Evolutionary conservation across 2,329 filamentous ascomycete genomes (phyloP), one percentile per base, ranked within the genome.

Genomic region (Beauveria medogensis): DNA sequence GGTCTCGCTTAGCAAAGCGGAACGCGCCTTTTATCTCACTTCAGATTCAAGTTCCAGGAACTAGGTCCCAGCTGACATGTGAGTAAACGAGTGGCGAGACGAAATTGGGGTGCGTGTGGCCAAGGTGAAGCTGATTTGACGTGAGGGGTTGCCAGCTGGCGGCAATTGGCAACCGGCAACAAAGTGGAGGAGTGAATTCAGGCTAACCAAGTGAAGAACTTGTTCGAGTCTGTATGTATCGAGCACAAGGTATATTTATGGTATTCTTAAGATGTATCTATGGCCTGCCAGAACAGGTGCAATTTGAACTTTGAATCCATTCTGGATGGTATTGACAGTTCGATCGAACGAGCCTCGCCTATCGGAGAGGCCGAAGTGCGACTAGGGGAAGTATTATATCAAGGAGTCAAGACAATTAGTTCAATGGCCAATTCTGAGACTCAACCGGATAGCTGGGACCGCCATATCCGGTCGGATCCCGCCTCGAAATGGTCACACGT

Each of bases 141-240:
- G 56, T 59, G 56, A 59, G 56, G 56, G 56, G 56, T 37, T 59
- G 56, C 47, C 56, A 59, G 56, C 56, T 59, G 56, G 56, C 56
- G 16, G 55, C 46, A 51, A 47, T 41, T 59, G 56, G 47, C 56
- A 59, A 40, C 47, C 26, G 47, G 47, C 47, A 59, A 41, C 46
- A n/a, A 47, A 50, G 55, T 41, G 55, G 55, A 51, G 34, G 55
- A 43, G 22, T 43, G 46, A 58, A 43, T 51, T 22, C 41, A 12
- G 52, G 16, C 51, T 20, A 16, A 5, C 51, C 22, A 41, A 14
- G 5, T 43, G 8, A 26, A 26, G 6, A 4, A 26, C 8, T 24
- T 43, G 37, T 20, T 53, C n/a, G 16, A 43, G 16, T 14, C 5
- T 24, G 14, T 16, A 6, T 28, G 20, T 28, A n/a, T 20, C 10